Evolutionary conservation across 805 yeast species (phyloP), one percentile per base, ranked within the genome.

Genomic region (Sugiyamaella smithiae): DNA sequence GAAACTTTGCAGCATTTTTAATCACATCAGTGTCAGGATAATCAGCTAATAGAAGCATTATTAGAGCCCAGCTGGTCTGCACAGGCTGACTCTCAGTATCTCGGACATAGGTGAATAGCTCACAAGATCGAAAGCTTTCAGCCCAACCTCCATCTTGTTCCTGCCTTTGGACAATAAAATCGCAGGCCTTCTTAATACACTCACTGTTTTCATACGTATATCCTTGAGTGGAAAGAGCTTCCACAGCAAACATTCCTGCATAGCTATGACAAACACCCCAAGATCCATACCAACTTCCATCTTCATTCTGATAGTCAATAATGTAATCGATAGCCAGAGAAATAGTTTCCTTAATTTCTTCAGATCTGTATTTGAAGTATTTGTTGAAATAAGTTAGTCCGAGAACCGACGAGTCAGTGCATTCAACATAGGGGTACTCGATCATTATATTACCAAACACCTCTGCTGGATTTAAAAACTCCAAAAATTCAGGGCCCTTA

Each of bases 361-460:
- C 75, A 4, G 74, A 67, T 51, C 85, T 78, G 63, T 93, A 89
- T 44, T 76, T 72, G 60, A 77, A 81, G 60, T 80, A 71, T 51
- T 80, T 75, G 40, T 82, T 72, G 69, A 89, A 93, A 64, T 84
- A 85, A 0, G 86, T 82, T 50, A 93, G 71, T 0, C 99, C 99
- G 29, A 93, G 69, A 4, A 93, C 95, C 0, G 91, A 82, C 0
- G 98, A 90, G 67, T 95, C 99, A 0, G 98, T 89, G 66, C 99
- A 93, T 67, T 93, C 99, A 17, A 95, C 97, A 62, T 93, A 93
- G 0, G 99, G 98, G 64, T 88, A 93, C 67, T 93, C 99, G 22
- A 93, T 95, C 99, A 93, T 93, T 51, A 93, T 93, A 58, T 93
- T 90, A 50, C 96, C 96, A 68, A 93, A 93, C 0, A 93, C 99